Conservation (phyloP, 257 asterid species). For the Cruciata laevipes region DNA sequence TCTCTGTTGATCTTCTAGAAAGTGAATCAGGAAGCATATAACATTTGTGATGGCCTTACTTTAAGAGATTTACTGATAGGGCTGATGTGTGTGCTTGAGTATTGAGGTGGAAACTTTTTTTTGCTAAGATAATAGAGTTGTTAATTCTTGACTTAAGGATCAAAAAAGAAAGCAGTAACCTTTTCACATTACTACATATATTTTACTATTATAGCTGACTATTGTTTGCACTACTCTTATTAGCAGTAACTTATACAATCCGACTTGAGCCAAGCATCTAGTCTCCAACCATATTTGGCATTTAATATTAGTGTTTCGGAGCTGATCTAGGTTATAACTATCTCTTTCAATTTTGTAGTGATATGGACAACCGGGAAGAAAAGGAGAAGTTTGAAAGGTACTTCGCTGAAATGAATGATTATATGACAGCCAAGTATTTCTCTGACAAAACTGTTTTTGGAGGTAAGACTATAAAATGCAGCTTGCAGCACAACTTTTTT, state of each 20-base stretch:
- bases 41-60: neutral
- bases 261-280: neutral
- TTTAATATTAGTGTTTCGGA: neutral
- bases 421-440: constrained; percentile 68
- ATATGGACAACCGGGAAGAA: constrained; percentile 27
- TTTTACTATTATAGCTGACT: neutral
- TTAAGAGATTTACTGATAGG: neutral
- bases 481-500: constrained; percentile 1
- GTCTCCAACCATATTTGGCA: neutral
- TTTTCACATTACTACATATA: neutral
- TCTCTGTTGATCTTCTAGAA: constrained; percentile 1
- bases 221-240: neutral
- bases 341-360: constrained; percentile 17
- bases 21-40: neutral
- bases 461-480: constrained; percentile 38
- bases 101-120: neutral
- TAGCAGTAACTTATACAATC: too few relatives aligned
- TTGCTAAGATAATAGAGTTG: neutral
- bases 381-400: constrained; percentile 51
- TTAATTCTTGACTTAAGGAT: too few relatives aligned
- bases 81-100: constrained; percentile 1
- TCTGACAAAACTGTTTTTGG: constrained; percentile 80
- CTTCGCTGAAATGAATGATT: constrained; percentile 49
- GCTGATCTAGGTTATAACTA: constrained; percentile 2
- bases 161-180: neutral